These are phyloP conservation scores for Nicotiana noctiflora DNA, from an alignment of 257 asterid genomes.

Conservation along the genomic window DNA sequence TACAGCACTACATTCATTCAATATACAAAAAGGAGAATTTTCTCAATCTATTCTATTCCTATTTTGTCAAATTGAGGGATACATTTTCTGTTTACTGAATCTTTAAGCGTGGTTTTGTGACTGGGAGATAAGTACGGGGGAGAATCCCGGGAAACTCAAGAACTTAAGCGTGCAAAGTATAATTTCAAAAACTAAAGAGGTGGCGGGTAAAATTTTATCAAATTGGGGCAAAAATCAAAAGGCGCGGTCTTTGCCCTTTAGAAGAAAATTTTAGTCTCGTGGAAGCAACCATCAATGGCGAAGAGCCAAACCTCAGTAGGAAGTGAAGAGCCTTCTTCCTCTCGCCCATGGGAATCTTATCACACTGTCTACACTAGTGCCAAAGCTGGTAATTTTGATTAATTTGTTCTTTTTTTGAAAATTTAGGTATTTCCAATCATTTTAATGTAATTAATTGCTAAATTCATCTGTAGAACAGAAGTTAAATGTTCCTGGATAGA, in stretches of 20 bases:
- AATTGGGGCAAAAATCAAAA: not conserved
- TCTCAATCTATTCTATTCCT: too few species aligned
- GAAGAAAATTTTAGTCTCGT: not conserved
- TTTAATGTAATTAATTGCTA: not conserved
- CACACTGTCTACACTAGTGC: conserved; percentile 80
- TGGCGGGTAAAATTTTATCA: not conserved
- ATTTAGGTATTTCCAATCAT: not conserved
- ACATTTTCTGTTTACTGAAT: not conserved
- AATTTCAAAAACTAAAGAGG: not conserved
- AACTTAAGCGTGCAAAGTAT: not conserved
- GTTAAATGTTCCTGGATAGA: not conserved
- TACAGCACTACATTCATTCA: too few species aligned
- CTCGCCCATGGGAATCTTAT: conserved; percentile 94
- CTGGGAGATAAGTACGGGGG: not conserved
- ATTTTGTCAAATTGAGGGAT: not conserved
- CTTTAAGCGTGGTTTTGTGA: not conserved
- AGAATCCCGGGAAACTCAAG: not conserved
- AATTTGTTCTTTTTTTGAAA: not conserved
- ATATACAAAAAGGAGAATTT: too few species aligned
- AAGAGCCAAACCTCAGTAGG: conserved; percentile 27
- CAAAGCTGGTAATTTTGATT: conserved; percentile 64
- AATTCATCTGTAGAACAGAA: not conserved
- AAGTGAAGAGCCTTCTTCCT: conserved; percentile 30
- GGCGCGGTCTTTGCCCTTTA: conserved; percentile 2
- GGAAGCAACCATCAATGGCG: conserved; percentile 28